These are phyloP conservation scores for Acanthamoeba culbertsoni DNA, from an alignment of 208 protist species.

Conservation along the genomic window DNA sequence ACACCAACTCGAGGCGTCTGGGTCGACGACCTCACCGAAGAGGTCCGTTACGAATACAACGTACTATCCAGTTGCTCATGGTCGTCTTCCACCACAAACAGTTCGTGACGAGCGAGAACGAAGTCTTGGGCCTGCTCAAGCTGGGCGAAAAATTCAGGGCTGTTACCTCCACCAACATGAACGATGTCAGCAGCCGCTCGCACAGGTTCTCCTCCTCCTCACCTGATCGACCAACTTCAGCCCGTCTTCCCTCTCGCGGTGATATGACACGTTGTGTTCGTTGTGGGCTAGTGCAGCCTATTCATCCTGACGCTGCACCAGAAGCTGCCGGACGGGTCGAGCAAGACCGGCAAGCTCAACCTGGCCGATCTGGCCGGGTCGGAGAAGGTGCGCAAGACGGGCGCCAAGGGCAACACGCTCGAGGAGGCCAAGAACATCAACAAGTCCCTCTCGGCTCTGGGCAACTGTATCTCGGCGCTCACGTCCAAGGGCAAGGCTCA, in stretches of 20 bases:
- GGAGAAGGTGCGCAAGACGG: slow-evolving; percentile 80
- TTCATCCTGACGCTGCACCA: slow-evolving; percentile 71
- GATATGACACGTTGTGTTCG: background rate
- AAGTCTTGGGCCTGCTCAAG: slow-evolving; percentile 88
- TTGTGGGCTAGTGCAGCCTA: slow-evolving; percentile 73
- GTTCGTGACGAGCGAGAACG: slow-evolving; percentile 87
- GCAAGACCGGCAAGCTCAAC: slow-evolving; percentile 79
- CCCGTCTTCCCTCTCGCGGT: background rate
- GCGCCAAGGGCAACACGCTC: slow-evolving; percentile 75
- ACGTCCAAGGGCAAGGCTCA: slow-evolving; percentile 70
- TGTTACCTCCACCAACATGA: slow-evolving; percentile 90
- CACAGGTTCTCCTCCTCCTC: slow-evolving; percentile 20
- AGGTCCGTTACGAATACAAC: background rate
- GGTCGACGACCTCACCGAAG: slow-evolving; percentile 88
- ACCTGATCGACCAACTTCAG: background rate
- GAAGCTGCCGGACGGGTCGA: slow-evolving; percentile 46
- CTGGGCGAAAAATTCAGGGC: slow-evolving; percentile 87
- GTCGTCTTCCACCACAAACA: background rate
- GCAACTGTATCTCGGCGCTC: slow-evolving; percentile 83
- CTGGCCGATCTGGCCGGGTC: slow-evolving; percentile 86
- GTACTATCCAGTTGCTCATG: background rate
- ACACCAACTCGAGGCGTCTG: slow-evolving; percentile 91
- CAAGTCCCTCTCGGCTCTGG: slow-evolving; percentile 80
- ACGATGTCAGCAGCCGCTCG: slow-evolving; percentile 66
- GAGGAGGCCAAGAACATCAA: slow-evolving; percentile 87